Conservation (phyloP, 2,329 filamentous ascomycete genomes). For the Nemania bipapillata region DNA sequence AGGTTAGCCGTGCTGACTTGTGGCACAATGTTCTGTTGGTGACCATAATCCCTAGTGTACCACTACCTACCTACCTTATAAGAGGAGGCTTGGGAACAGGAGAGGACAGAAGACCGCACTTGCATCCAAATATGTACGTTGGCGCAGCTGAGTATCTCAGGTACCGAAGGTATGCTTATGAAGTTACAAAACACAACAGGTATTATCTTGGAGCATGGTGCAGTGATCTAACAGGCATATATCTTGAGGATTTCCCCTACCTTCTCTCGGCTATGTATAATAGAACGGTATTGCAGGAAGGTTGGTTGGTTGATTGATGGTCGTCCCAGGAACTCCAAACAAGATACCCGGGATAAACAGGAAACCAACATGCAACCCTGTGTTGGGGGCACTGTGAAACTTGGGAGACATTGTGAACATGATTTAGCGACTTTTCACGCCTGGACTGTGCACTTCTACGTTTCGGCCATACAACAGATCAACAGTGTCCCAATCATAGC, state of each 20-base stretch:
- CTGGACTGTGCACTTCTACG: slow-evolving; percentile 1
- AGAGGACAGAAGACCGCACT: no score
- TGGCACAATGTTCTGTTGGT: slow-evolving; percentile 16
- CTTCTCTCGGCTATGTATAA: neutral
- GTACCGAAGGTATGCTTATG: neutral
- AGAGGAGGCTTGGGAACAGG: slow-evolving; percentile 9
- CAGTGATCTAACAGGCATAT: neutral
- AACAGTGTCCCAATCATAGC: neutral
- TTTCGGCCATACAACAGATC: neutral
- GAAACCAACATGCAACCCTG: slow-evolving; percentile 11
- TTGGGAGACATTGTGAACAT: neutral
- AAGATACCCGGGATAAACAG: slow-evolving; percentile 16
- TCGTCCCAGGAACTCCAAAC: slow-evolving; percentile 14
- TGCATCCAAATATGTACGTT: neutral
- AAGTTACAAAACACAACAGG: neutral
- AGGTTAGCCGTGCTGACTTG: slow-evolving; percentile 25
- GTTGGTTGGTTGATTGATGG: slow-evolving; percentile 10
- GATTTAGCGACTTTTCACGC: no score
- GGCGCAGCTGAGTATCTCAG: no score
- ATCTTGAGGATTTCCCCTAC: neutral
- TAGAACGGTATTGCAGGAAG: neutral
- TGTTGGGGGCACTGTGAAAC: slow-evolving; percentile 19
- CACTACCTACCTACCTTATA: neutral
- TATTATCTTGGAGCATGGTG: neutral
- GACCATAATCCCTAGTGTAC: neutral